Percentiles rank a stretch among this genome's conserved stretches.
These are phyloP conservation scores for Pleurotus pulmonarius DNA, from an alignment of 768 basidiomycete genomes.

Conservation along the genomic window DNA sequence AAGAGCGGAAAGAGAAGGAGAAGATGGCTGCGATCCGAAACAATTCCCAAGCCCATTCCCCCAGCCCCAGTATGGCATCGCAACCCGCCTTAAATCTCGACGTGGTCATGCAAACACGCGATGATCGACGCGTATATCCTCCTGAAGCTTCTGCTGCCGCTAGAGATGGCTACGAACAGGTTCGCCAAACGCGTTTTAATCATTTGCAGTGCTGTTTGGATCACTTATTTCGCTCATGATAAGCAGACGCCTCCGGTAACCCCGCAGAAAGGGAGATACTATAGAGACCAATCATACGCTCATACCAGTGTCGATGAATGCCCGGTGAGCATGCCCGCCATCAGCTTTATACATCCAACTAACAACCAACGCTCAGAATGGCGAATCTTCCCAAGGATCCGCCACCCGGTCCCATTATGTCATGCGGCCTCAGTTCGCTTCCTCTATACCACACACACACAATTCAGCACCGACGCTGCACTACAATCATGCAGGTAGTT, in stretches of 20 bases:
- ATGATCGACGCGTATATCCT: conserved; percentile 36
- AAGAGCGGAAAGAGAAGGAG: conserved; percentile 43
- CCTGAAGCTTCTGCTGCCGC: conserved; percentile 26
- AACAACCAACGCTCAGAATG: background rate
- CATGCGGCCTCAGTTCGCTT: conserved; percentile 1
- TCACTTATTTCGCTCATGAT: conserved; percentile 15
- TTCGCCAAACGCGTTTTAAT: conserved; percentile 29
- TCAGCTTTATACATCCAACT: background rate
- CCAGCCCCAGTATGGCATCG: conserved; percentile 49
- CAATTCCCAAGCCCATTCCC: conserved; percentile 36
- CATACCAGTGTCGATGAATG: background rate
- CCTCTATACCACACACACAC: background rate
- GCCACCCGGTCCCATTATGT: conserved; percentile 2
- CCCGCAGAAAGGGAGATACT: conserved; percentile 59
- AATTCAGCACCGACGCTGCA: background rate
- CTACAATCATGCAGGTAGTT: background rate
- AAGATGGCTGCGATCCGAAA: conserved; percentile 30
- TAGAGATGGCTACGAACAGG: conserved; percentile 29
- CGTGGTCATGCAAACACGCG: conserved; percentile 54
- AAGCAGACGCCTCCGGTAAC: conserved; percentile 35
- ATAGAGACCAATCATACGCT: conserved; percentile 40
- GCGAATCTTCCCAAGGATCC: background rate
- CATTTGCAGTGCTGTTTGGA: conserved; percentile 12
- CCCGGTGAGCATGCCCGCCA: background rate
- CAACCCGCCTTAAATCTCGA: conserved; percentile 41